phyloP scores from a whole-genome alignment of 192 early-diverging fungal species.

The Coemansia sp. region DNA sequence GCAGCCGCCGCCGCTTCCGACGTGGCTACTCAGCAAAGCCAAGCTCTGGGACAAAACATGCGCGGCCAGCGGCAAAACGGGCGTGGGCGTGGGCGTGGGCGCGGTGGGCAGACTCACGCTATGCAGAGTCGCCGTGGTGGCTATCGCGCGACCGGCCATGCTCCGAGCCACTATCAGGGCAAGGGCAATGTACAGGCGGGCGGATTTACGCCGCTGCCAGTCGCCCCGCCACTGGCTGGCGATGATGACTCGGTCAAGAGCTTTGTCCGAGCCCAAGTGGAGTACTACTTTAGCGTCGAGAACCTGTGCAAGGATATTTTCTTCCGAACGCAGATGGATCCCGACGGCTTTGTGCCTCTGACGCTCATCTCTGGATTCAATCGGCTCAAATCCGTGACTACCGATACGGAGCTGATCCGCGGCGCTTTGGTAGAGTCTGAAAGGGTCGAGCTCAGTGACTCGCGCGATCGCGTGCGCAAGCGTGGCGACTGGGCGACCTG shows the following conservation, averaged over 20 bases:
- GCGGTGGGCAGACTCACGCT: conserved; percentile 11
- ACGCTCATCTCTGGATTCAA: conserved; percentile 85
- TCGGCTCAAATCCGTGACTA: conserved; percentile 76
- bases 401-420: conserved; percentile 67
- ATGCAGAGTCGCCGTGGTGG: conserved; percentile 25
- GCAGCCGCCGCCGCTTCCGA: background rate
- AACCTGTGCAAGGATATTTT: conserved; percentile 97
- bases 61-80: conserved; percentile 25
- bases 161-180: conserved; percentile 52
- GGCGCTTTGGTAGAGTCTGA: conserved; percentile 58
- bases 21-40: conserved; percentile 13
- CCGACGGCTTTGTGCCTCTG: conserved; percentile 82
- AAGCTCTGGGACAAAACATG: conserved; percentile 10
- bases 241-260: conserved; percentile 43
- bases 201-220: conserved; percentile 23
- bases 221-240: conserved; percentile 41
- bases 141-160: conserved; percentile 38
- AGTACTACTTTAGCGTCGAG: conserved; percentile 98
- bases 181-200: conserved; percentile 56
- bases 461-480: conserved; percentile 64
- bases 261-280: conserved; percentile 60
- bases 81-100: conserved; percentile 39
- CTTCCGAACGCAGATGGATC: conserved; percentile 92
- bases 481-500: conserved; percentile 85
- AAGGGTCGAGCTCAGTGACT: conserved; percentile 64